Base-by-base conservation (phyloP, 139 green algal genomes). In the Micractinium conductrix region DNA sequence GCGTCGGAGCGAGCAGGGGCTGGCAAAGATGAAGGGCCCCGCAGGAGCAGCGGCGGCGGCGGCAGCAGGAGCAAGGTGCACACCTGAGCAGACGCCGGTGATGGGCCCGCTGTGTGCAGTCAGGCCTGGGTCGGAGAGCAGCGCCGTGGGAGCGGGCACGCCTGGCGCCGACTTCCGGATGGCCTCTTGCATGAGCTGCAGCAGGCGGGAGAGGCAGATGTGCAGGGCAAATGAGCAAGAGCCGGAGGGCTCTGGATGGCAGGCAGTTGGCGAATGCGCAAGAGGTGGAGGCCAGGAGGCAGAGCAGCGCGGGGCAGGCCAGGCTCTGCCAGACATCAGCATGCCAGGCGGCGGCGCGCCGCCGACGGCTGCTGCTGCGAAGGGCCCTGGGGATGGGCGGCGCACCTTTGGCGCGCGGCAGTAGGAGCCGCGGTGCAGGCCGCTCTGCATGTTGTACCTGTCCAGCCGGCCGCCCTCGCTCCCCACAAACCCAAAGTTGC, bases 391-490 rank as follows among this genome's bases (percentile, higher is more conserved):
- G n/a, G n/a, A n/a, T n/a, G n/a, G n/a, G 17, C 68, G 9, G 68
- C 70, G 22, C 45, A 43, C 74, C 53, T 73, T 82, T 7, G 40
- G 58, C 16, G 68, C 58, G 1, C 76, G 76, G 76, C 76, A 74
- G 78, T 95, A 97, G 0, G 71, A 79, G 37, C 96, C 95, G 28
- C 96, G 84, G 89, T 98, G 94, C 40, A 95, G 63, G 2, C 95
- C 95, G 28, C 88, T 95, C 91, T 99, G 97, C 93, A 99, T 91
- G 93, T 99, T 99, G 92, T 98, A 99, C 5, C 95, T 89, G 90
- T 99, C 93, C 44, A 99, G 60, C 6, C 90, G 91, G 0, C 97
- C 97, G 1, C 35, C 83, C 3, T 81, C 88, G 26, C 63, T 93
- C 30, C 97, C 97, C 33, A 99, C 94, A 30, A 99, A 60, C 0